phyloP scores from a whole-genome alignment of 164 flowering plant genomes.

The Houttuynia cordata region DNA sequence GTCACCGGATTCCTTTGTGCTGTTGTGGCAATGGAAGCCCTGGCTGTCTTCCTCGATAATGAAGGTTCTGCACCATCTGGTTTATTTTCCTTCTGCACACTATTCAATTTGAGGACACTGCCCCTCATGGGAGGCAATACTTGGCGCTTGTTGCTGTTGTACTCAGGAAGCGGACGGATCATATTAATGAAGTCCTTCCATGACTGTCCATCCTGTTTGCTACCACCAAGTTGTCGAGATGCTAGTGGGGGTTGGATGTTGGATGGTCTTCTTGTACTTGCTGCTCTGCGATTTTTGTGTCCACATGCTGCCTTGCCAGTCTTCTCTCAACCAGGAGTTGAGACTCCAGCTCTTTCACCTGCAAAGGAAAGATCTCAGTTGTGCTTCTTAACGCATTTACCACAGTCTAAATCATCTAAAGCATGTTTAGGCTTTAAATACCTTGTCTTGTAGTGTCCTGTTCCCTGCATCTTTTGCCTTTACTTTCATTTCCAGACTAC shows the following conservation, averaged over 20 bases:
- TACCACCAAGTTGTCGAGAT: conserved; percentile 22
- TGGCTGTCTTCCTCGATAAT: conserved; percentile 40
- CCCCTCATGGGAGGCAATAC: conserved; percentile 15
- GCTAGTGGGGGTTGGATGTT: conserved; percentile 35
- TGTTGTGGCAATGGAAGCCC: conserved; percentile 56
- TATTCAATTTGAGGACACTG: conserved; percentile 16
- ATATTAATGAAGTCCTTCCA: conserved; percentile 23
- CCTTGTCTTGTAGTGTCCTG: conserved; percentile 80
- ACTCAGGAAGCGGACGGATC: conserved; percentile 31
- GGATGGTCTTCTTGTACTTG: conserved; percentile 33
- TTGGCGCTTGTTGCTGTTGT: conserved; percentile 24
- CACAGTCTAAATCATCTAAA: neutral
- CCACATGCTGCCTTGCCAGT: conserved; percentile 81
- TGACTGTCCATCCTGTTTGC: conserved; percentile 28
- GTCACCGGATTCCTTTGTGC: conserved; percentile 21
- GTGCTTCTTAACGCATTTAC: neutral
- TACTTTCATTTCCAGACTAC: conserved; percentile 47
- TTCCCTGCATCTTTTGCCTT: conserved; percentile 62
- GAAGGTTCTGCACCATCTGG: conserved; percentile 30
- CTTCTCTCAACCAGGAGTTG: conserved; percentile 80
- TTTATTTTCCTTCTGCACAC: conserved; percentile 60
- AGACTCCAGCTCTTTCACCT: conserved; percentile 25
- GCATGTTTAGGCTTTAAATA: conserved; percentile 6
- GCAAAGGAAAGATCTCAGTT: neutral
- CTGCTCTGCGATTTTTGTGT: conserved; percentile 65